A percentile compares a stretch with the other conserved stretches of the same genome.
Evolutionary conservation across 176 grass and related monocot genomes (phyloP).

Genomic region (Areca catechu): DNA sequence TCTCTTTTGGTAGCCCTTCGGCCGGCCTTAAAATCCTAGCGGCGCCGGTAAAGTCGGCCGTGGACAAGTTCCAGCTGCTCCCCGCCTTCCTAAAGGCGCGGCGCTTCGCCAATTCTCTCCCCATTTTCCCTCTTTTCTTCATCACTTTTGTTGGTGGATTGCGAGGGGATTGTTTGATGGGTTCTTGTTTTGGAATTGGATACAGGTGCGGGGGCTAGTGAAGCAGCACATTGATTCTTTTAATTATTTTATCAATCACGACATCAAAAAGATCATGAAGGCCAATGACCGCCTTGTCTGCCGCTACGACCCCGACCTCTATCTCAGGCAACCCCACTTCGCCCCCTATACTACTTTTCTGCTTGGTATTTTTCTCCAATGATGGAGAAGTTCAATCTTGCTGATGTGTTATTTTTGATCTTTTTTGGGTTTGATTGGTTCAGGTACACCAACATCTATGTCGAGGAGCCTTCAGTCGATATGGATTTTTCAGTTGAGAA

Average conservation of each 20-base stretch:
- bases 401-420: background rate
- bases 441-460: constrained; percentile 43
- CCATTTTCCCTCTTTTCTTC: background rate
- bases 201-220: constrained; percentile 69
- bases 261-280: constrained; percentile 63
- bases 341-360: background rate
- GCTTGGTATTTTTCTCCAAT: no score
- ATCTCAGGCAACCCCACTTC: constrained; percentile 27
- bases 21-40: constrained; percentile 24
- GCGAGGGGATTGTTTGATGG: background rate
- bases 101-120: background rate
- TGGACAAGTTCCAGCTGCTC: constrained; percentile 73
- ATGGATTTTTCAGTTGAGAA: constrained; percentile 23
- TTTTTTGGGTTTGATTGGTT: constrained; percentile 20
- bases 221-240: constrained; percentile 88
- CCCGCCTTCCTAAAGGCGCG: constrained; percentile 69
- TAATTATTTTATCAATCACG: constrained; percentile 70
- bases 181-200: background rate
- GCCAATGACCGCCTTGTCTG: constrained; percentile 51
- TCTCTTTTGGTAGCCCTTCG: constrained; percentile 2
- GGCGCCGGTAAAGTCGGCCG: constrained; percentile 43
- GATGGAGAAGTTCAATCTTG: background rate
- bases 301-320: constrained; percentile 42
- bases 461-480: constrained; percentile 33
- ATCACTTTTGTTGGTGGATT: background rate